Percentiles rank a stretch among this genome's conserved stretches.
These are phyloP conservation scores for Fusarium brevicatenulatum DNA, from an alignment of 2,329 filamentous ascomycete genomes.

Conservation along the genomic window DNA sequence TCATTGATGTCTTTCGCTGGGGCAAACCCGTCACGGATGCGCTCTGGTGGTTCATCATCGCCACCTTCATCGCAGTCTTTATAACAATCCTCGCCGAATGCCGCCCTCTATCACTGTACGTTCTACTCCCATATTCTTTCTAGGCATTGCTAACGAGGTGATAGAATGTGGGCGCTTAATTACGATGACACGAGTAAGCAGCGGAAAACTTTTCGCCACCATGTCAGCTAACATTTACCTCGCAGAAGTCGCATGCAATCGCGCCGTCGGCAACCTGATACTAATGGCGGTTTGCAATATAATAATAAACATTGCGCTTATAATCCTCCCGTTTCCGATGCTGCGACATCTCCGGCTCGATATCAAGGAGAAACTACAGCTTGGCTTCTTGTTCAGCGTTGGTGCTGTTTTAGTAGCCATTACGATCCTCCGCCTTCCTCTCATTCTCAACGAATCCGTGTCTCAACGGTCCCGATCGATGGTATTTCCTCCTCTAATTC, in stretches of 20 bases:
- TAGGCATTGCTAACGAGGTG: not conserved
- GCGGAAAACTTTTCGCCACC: not conserved
- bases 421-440: slow-evolving; percentile 45
- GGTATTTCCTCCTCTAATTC: slow-evolving; percentile 10
- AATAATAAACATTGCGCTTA: slow-evolving; percentile 44
- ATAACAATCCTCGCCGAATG: slow-evolving; percentile 45
- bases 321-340: slow-evolving; percentile 47
- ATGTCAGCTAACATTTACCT: slow-evolving; percentile 2
- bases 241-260: slow-evolving; percentile 33
- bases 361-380: slow-evolving; percentile 31
- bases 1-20: slow-evolving; percentile 41
- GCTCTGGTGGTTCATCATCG: slow-evolving; percentile 44
- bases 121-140: fast-evolving
- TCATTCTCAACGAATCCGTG: slow-evolving; percentile 44
- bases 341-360: slow-evolving; percentile 39
- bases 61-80: slow-evolving; percentile 43
- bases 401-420: slow-evolving; percentile 43
- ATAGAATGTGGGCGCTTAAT: slow-evolving; percentile 33
- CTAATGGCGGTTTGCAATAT: slow-evolving; percentile 47
- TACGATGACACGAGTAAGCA: slow-evolving; percentile 19
- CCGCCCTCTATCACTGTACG: slow-evolving; percentile 41
- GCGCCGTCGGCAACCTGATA: slow-evolving; percentile 43
- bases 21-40: slow-evolving; percentile 35
- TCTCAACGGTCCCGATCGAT: slow-evolving; percentile 46
- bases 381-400: slow-evolving; percentile 43